phyloP scores from a whole-genome alignment of 495 filamentous ascomycete species.

The Tuber aestivum region DNA sequence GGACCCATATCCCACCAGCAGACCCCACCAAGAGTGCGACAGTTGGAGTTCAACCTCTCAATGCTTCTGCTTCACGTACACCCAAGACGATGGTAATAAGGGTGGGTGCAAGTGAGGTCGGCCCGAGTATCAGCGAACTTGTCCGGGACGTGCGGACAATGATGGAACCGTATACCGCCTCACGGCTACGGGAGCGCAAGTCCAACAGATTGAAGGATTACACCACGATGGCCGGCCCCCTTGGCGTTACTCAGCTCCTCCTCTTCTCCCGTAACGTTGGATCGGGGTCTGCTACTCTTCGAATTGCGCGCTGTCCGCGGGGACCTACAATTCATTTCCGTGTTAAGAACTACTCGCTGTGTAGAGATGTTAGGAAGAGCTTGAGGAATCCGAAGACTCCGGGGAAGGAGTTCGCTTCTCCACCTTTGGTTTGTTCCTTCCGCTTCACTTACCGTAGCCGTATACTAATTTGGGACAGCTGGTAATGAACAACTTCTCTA shows the following conservation, averaged over 20 bases:
- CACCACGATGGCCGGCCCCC: constrained; percentile 87
- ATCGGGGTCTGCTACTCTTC: constrained; percentile 85
- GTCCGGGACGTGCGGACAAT: constrained; percentile 85
- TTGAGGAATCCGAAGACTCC: constrained; percentile 74
- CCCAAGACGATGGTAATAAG: constrained; percentile 99
- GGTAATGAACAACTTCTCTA: constrained; percentile 97
- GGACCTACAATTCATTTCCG: constrained; percentile 91
- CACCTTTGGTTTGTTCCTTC: constrained; percentile 59
- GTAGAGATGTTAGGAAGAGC: constrained; percentile 77
- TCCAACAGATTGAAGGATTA: constrained; percentile 88
- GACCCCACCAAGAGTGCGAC: constrained; percentile 54
- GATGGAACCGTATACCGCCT: constrained; percentile 93
- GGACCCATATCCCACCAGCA: constrained; percentile 60
- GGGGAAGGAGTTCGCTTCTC: constrained; percentile 72
- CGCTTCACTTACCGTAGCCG: neutral
- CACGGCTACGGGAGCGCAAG: constrained; percentile 78
- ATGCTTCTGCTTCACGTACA: constrained; percentile 53
- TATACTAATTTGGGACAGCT: constrained; percentile 49
- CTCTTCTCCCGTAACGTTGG: constrained; percentile 80
- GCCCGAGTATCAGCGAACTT: constrained; percentile 82
- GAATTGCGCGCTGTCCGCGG: constrained; percentile 79
- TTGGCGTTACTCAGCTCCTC: constrained; percentile 89
- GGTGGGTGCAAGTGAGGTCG: constrained; percentile 88
- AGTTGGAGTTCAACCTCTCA: constrained; percentile 43
- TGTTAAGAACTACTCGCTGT: constrained; percentile 93